phyloP scores from a whole-genome alignment of 805 yeast genomes.

The Kodamaea lidongshanica region DNA sequence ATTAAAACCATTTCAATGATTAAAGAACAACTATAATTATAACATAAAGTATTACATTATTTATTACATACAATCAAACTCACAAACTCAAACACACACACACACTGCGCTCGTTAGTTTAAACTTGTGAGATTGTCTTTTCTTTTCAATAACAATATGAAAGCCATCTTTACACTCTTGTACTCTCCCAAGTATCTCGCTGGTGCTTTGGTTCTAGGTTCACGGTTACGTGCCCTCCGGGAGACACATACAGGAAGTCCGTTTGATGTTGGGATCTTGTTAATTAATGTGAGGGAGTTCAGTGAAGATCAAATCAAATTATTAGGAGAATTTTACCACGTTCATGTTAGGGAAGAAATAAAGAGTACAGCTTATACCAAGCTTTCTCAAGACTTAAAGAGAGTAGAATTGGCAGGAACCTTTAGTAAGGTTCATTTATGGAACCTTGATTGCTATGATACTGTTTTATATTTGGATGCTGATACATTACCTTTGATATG shows the following conservation, averaged over 20 bases:
- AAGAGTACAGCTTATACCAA: constrained; percentile 21
- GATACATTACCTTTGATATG: constrained; percentile 47
- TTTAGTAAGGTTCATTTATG: constrained; percentile 54
- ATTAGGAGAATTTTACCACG: constrained; percentile 23
- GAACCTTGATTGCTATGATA: constrained; percentile 42
- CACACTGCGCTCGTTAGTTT: too few relatives aligned
- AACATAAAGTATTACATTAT: too few relatives aligned
- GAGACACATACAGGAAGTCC: constrained; percentile 5
- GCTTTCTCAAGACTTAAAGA: constrained; percentile 30
- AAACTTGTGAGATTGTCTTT: too few relatives aligned
- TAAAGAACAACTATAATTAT: too few relatives aligned
- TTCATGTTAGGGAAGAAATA: constrained; percentile 23
- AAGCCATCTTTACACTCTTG: constrained; percentile 43
- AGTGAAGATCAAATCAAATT: constrained; percentile 21
- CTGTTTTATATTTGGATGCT: constrained; percentile 55
- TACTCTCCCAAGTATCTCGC: constrained; percentile 49
- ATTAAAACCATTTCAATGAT: too few relatives aligned
- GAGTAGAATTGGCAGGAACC: constrained; percentile 50
- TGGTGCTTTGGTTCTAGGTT: constrained; percentile 50
- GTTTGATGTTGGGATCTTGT: constrained; percentile 22
- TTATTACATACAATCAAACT: too few relatives aligned
- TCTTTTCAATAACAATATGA: constrained; percentile 2
- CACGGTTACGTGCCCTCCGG: constrained; percentile 16
- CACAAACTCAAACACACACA: too few relatives aligned
- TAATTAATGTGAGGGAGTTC: constrained; percentile 24